Evolutionary conservation across 345 rosid genomes (phyloP).

Genomic region (Eucalyptus melliodora): DNA sequence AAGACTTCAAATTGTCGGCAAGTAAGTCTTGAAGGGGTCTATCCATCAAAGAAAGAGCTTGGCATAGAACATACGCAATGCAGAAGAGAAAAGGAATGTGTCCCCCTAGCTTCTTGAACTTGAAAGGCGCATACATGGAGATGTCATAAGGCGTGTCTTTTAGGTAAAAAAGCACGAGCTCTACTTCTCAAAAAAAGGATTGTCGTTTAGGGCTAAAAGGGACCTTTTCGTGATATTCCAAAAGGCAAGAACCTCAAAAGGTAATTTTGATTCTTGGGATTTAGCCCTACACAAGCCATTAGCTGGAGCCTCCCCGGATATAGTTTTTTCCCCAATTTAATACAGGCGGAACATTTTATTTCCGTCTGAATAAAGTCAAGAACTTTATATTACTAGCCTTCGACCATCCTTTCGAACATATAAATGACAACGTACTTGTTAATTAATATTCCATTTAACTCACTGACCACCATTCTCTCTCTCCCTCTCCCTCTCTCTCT

Average conservation of each 20-base stretch:
- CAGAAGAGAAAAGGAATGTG: neutral
- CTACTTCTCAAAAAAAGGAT: neutral
- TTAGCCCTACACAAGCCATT: conserved; percentile 38
- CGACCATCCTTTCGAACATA: conserved; percentile 11
- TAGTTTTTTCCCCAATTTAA: neutral
- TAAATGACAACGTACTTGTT: conserved; percentile 7
- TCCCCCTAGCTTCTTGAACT: neutral
- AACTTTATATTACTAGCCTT: conserved; percentile 15
- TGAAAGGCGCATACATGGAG: neutral
- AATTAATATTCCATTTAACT: conserved; percentile 13
- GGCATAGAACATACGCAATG: neutral
- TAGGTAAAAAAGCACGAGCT: neutral
- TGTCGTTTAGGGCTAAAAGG: conserved; percentile 33
- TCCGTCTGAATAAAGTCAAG: conserved; percentile 41
- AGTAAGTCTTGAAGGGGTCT: neutral
- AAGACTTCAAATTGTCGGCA: neutral
- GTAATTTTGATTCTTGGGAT: conserved; percentile 29
- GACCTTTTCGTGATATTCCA: conserved; percentile 57
- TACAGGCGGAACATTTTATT: conserved; percentile 2
- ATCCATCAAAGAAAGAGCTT: neutral
- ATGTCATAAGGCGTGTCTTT: neutral
- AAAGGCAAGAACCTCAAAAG: conserved; percentile 31
- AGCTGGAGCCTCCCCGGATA: conserved; percentile 35
- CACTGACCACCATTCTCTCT: conserved; percentile 29
- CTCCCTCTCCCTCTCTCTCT: conserved; percentile 1